Conservation (phyloP, 2,329 filamentous ascomycete genomes). For the Chrysoporthe puriensis region DNA sequence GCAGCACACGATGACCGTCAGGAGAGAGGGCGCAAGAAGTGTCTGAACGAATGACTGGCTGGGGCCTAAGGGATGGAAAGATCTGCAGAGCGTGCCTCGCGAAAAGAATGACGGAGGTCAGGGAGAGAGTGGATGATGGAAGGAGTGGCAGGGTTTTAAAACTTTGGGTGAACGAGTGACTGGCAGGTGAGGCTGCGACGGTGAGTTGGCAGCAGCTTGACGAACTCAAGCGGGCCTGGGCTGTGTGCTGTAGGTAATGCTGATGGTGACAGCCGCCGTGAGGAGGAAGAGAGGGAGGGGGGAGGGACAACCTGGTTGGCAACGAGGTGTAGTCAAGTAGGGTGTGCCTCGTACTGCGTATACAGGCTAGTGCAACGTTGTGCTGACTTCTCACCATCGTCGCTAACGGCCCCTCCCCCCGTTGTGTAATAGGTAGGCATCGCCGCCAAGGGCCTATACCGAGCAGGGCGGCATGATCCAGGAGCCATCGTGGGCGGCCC, state of each 20-base stretch:
- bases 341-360: slow-evolving; percentile 22
- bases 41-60: slow-evolving; percentile 17
- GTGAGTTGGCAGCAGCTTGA: slow-evolving; percentile 16
- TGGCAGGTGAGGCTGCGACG: slow-evolving; percentile 24
- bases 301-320: background rate
- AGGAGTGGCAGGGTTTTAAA: slow-evolving; percentile 21
- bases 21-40: background rate
- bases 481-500: background rate
- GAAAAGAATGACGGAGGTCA: slow-evolving; percentile 21
- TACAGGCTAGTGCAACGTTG: slow-evolving; percentile 8
- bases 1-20: background rate
- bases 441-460: background rate
- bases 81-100: slow-evolving; percentile 13
- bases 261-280: slow-evolving; percentile 11
- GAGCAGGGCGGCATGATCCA: background rate
- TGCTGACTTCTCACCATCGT: slow-evolving; percentile 11
- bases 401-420: background rate
- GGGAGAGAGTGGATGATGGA: slow-evolving; percentile 15
- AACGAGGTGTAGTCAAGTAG: slow-evolving; percentile 12
- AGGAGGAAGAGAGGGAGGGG: background rate
- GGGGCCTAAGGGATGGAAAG: slow-evolving; percentile 12
- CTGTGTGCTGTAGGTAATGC: slow-evolving; percentile 6
- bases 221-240: slow-evolving; percentile 8
- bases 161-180: slow-evolving; percentile 20
- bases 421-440: background rate